These are phyloP conservation scores for Pythium dissotocum DNA, from an alignment of 352 stramenopile genomes.

Conservation along the genomic window DNA sequence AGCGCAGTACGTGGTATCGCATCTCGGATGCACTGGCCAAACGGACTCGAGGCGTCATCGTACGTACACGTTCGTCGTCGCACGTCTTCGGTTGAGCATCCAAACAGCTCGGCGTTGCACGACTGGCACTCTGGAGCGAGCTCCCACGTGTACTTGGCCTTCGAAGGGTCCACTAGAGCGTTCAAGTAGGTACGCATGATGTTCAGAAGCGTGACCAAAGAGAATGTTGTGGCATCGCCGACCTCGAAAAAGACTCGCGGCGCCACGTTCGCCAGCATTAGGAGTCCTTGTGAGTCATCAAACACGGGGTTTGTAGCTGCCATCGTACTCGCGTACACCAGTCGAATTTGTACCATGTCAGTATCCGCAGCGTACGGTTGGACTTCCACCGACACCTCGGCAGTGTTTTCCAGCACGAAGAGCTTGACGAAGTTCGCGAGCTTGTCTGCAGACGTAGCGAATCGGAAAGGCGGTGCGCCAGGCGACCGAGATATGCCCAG, in stretches of 20 bases:
- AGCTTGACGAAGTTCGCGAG: slow-evolving; percentile 26
- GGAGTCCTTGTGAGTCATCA: background rate
- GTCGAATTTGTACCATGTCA: slow-evolving; percentile 15
- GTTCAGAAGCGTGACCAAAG: background rate
- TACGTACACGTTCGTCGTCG: slow-evolving; percentile 9
- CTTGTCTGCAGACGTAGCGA: slow-evolving; percentile 10
- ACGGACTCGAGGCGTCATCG: slow-evolving; percentile 12
- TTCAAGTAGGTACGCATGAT: background rate
- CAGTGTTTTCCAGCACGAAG: slow-evolving; percentile 30
- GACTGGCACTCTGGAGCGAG: slow-evolving; percentile 15
- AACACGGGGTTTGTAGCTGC: slow-evolving; percentile 9
- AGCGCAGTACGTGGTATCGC: background rate
- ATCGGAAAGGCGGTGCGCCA: background rate
- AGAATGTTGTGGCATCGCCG: slow-evolving; percentile 7
- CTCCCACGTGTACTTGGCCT: slow-evolving; percentile 7
- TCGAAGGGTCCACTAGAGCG: background rate
- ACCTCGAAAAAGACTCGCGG: slow-evolving; percentile 12
- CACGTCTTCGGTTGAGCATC: slow-evolving; percentile 8
- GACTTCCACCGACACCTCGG: slow-evolving; percentile 15
- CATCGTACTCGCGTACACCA: slow-evolving; percentile 19
- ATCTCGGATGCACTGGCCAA: slow-evolving; percentile 21
- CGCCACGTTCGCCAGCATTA: background rate
- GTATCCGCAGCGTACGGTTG: background rate
- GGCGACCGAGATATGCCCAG: background rate
- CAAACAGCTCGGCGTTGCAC: slow-evolving; percentile 15